Percentiles rank a stretch among this genome's conserved stretches.
Evolutionary conservation across 306 rosid species (phyloP).

Genomic region (Clitoria ternatea): DNA sequence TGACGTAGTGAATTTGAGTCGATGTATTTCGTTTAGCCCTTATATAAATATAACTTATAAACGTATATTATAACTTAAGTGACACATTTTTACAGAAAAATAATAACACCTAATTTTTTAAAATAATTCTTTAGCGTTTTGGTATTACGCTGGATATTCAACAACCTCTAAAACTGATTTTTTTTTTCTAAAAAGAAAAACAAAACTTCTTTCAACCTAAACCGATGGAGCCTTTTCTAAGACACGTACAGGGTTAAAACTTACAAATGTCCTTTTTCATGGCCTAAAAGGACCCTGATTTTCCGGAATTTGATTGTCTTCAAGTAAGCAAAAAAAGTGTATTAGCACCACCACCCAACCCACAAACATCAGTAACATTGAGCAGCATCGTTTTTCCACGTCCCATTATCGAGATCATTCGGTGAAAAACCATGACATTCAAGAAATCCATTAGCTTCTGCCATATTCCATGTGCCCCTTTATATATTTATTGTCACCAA

Average conservation of each 20-base stretch:
- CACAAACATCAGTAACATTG: conserved; percentile 24
- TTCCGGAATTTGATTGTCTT: conserved; percentile 20
- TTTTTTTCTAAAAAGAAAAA: too few relatives aligned
- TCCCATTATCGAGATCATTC: conserved; percentile 22
- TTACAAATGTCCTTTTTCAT: conserved; percentile 2
- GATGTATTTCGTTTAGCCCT: too few relatives aligned
- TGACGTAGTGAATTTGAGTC: too few relatives aligned
- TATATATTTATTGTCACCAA: too few relatives aligned
- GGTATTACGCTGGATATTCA: too few relatives aligned
- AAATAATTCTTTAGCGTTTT: too few relatives aligned
- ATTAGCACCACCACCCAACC: neutral
- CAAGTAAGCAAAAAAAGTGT: conserved; percentile 1
- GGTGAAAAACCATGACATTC: neutral
- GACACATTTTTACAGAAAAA: too few relatives aligned
- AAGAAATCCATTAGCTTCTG: neutral
- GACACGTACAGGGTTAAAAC: neutral
- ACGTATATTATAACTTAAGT: too few relatives aligned
- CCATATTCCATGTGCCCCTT: conserved; percentile 15
- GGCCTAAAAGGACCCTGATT: conserved; percentile 14
- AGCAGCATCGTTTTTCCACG: conserved; percentile 37
- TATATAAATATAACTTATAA: too few relatives aligned
- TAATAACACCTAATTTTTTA: too few relatives aligned
- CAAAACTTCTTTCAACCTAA: too few relatives aligned
- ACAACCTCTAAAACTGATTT: too few relatives aligned
- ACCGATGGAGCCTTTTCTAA: neutral